Evolutionary conservation across 1,284 basidiomycete genomes (phyloP), one percentile per base, ranked within the genome.

Genomic region (Athelia psychrophila): DNA sequence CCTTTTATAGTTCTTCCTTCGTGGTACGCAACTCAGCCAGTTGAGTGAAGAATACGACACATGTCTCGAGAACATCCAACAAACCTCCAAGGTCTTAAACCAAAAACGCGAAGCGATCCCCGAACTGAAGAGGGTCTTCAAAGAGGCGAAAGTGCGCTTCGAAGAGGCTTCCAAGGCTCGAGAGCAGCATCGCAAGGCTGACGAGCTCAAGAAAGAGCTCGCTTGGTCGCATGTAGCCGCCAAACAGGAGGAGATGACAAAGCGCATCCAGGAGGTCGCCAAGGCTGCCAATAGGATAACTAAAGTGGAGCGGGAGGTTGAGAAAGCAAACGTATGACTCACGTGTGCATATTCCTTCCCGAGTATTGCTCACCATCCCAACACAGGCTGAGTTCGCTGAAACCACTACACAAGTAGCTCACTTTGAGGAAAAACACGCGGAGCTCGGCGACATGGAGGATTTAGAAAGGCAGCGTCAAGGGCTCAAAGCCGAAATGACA

Each of bases 11-110:
- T 95, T 98, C 68, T 99, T 98, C 80, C 79, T 98, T 42, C 83
- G 86, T 27, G 97, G 97, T 9, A 99, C 96, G 0, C 92, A 95
- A 59, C 84, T 99, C 23, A 84, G 85, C 32, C 90, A 95, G 62
- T 84, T 99, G 20, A 84, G 83, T 4, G 85, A 92, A 24, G 91
- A 95, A 65, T 99, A 99, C 65, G 82, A 89, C 36, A 75, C 80
- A 2, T 90, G 91, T 60, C 70, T 87, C 24, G 74, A 83, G 52
- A 91, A 92, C 62, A 85, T 92, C 58, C 77, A 75, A 18, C 80
- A 81, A 57, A 89, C 86, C 1, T 71, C 72, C 53, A 83, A 81
- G 56, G 69, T 88, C 20, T 75, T 92, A 30, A 69, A 76, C 27
- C 79, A 81, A 59, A 91, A 90, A 69, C 80, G 81, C 49, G 84